Base-by-base conservation (phyloP, 1,284 basidiomycete species). In the Megacollybia platyphylla region DNA sequence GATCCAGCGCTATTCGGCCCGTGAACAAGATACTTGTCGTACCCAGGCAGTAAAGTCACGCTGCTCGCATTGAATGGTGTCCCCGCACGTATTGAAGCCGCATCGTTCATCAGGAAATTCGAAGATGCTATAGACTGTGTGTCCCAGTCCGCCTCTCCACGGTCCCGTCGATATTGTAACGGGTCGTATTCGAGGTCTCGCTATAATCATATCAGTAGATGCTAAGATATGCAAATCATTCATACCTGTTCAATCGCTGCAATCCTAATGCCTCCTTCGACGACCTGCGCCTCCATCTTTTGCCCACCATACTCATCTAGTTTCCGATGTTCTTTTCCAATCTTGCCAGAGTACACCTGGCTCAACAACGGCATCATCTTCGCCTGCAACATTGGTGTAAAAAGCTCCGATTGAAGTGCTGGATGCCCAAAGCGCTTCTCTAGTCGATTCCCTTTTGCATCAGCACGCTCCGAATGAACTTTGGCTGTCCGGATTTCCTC, bases 371-470 rank as follows among this genome's bases (percentile, higher is more conserved):
- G 76, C 70, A 87, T 82, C 76, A 87, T 83, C 57, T 79, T 81
- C 48, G 84, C 81, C 54, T 91, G 88, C 32, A 91, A 61, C 86
- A 89, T 87, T 0, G 87, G 88, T 9, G 87, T 89, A 62, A 87
- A 90, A 26, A 92, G 65, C 36, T 88, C 85, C 11, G 73, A 60
- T 51, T 87, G 74, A 35, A 92, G 65, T 5, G 87, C 79, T 0
- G 88, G 87, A 57, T 92, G 89, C 2, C 87, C 88, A 58, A 91
- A 92, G 15, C 88, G 79, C 56, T 78, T 86, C 62, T 78, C 77
- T 9, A 92, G 70, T 29, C 84, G 73, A 54, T 84, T 73, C 44
- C 79, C 71, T 32, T 70, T 68, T 43, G 70, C 65, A 57, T 91
- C 87, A 3, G 73, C 70, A 32, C 73, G 72, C 44, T 79, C 72